Conservation (phyloP, 768 basidiomycete genomes). For the Trametes punicea region DNA sequence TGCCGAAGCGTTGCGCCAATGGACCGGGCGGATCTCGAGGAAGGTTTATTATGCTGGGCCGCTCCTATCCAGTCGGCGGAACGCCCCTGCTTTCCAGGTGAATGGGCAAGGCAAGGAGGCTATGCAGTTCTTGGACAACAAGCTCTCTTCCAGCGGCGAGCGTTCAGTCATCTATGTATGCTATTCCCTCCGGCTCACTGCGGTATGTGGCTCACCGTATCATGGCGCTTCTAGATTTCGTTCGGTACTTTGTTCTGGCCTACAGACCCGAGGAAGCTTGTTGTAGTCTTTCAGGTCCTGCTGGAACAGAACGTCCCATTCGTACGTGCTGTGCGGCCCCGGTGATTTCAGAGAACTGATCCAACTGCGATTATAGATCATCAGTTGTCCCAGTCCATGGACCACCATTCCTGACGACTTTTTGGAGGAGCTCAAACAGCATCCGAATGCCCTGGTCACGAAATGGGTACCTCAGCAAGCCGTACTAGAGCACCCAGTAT, state of each 20-base stretch:
- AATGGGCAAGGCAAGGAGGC: neutral
- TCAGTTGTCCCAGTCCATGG: neutral
- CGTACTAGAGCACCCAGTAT: neutral
- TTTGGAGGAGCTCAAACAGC: neutral
- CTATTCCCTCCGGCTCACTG: neutral
- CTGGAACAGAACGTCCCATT: neutral
- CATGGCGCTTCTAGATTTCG: neutral
- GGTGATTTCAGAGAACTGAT: neutral
- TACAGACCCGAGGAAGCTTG: neutral
- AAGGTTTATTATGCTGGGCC: neutral
- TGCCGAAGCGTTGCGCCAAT: neutral
- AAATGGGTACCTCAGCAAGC: conserved; percentile 8
- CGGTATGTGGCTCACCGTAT: no score
- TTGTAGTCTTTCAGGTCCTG: neutral
- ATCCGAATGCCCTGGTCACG: neutral
- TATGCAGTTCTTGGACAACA: neutral
- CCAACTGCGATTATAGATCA: neutral
- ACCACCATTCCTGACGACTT: neutral
- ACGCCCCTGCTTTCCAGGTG: neutral
- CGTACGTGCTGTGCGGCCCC: neutral
- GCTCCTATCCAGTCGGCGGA: neutral
- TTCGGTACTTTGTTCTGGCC: neutral
- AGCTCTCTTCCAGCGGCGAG: no score
- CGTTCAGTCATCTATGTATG: neutral
- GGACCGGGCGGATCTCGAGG: neutral